phyloP scores from a whole-genome alignment of 768 basidiomycete species.

The Paxillus rubicundulus region DNA sequence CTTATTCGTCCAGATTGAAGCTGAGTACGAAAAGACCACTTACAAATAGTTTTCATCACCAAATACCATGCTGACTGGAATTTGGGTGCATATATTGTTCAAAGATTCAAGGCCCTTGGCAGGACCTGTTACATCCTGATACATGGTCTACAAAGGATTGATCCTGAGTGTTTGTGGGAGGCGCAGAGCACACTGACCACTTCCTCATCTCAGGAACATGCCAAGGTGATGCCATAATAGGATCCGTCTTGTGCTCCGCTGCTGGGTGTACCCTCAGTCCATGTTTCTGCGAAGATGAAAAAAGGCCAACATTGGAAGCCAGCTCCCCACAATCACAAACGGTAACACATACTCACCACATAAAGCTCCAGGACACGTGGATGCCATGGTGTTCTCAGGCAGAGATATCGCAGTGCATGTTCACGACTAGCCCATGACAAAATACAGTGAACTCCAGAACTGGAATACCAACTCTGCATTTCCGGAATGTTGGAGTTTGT shows the following conservation, averaged over 20 bases:
- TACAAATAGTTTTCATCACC: constrained; percentile 54
- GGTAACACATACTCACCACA: constrained; percentile 38
- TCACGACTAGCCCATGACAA: constrained; percentile 51
- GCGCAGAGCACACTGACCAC: constrained; percentile 38
- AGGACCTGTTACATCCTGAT: constrained; percentile 54
- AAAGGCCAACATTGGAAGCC: too few species aligned
- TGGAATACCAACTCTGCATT: too few species aligned
- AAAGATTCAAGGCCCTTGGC: constrained; percentile 51
- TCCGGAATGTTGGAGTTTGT: too few species aligned
- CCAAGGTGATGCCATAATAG: constrained; percentile 46
- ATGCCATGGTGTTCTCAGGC: constrained; percentile 48
- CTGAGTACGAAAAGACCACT: constrained; percentile 8
- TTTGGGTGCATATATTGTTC: constrained; percentile 35
- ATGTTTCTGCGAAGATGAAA: constrained; percentile 37
- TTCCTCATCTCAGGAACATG: constrained; percentile 64
- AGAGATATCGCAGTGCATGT: constrained; percentile 39
- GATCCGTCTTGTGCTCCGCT: constrained; percentile 24
- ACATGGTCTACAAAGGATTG: constrained; percentile 51
- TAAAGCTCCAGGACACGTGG: constrained; percentile 49
- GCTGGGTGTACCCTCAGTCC: constrained; percentile 42
- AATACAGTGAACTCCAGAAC: too few species aligned
- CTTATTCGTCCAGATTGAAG: background rate
- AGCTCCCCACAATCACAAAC: too few species aligned
- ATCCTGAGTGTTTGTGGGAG: background rate
- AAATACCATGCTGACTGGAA: constrained; percentile 54